These are phyloP conservation scores for Anethum foeniculum DNA, from an alignment of 140 eudicot species.

Conservation along the genomic window DNA sequence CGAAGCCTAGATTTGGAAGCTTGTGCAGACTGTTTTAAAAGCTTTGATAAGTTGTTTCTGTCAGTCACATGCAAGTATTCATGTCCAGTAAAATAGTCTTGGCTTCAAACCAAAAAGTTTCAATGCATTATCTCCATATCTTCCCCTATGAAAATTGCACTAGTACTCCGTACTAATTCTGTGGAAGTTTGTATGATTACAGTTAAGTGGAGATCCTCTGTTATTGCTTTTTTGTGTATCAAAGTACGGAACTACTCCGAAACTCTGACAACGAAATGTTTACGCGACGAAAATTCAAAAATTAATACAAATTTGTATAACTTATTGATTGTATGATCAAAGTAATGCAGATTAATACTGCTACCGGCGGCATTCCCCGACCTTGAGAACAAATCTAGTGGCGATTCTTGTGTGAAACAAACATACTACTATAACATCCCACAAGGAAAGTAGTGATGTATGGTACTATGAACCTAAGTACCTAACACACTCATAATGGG, in stretches of 20 bases:
- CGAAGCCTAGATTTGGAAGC: slow-evolving; percentile 8
- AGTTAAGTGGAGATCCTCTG: no score
- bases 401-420: not conserved
- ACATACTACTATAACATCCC: not conserved
- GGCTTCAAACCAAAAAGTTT: not conserved
- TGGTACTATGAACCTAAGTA: not conserved
- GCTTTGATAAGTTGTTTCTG: not conserved
- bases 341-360: not conserved
- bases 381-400: not conserved
- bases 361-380: not conserved
- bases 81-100: not conserved
- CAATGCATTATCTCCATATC: not conserved
- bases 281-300: no score
- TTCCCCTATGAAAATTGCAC: not conserved
- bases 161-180: not conserved
- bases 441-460: not conserved
- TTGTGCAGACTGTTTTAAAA: not conserved
- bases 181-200: not conserved
- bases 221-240: not conserved
- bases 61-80: not conserved
- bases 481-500: not conserved
- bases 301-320: no score
- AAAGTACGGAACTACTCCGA: not conserved
- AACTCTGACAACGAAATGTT: no score
- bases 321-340: no score